These are phyloP conservation scores for Penicillium brevicompactum DNA, from an alignment of 2,329 filamentous ascomycete species.

Conservation along the genomic window DNA sequence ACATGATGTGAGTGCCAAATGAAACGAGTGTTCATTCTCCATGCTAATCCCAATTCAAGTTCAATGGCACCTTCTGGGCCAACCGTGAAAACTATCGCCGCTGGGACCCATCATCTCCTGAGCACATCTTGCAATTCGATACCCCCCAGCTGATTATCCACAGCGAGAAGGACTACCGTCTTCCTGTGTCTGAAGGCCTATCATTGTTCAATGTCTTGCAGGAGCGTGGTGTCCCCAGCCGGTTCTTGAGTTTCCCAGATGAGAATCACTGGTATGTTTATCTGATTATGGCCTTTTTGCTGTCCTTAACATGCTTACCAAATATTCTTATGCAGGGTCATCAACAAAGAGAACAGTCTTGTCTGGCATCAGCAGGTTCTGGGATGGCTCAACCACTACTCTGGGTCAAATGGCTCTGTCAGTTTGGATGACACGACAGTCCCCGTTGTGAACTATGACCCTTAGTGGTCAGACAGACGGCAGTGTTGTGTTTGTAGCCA, in stretches of 20 bases:
- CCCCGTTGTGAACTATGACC: slow-evolving; percentile 36
- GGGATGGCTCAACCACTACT: slow-evolving; percentile 66
- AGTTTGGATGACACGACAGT: slow-evolving; percentile 35
- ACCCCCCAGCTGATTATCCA: slow-evolving; percentile 86
- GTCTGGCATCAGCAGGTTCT: slow-evolving; percentile 86
- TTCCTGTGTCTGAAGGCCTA: slow-evolving; percentile 78
- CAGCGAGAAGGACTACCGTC: slow-evolving; percentile 81
- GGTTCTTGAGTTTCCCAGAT: slow-evolving; percentile 76
- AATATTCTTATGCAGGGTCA: slow-evolving; percentile 56
- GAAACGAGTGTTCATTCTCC: background rate
- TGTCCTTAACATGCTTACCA: background rate
- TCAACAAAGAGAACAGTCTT: slow-evolving; percentile 85
- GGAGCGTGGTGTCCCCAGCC: slow-evolving; percentile 70
- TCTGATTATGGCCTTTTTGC: background rate
- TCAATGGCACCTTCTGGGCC: slow-evolving; percentile 53
- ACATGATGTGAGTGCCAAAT: slow-evolving; percentile 39
- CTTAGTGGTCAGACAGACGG: background rate
- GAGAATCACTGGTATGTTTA: slow-evolving; percentile 60
- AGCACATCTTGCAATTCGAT: slow-evolving; percentile 66
- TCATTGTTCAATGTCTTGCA: slow-evolving; percentile 82
- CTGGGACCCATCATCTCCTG: slow-evolving; percentile 65
- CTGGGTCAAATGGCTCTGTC: slow-evolving; percentile 37
- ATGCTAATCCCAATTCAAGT: slow-evolving; percentile 28
- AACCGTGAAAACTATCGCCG: slow-evolving; percentile 65
- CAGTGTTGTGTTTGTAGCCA: background rate